Conservation (phyloP, 2,329 filamentous ascomycete species). For the Apiospora pterosperma region DNA sequence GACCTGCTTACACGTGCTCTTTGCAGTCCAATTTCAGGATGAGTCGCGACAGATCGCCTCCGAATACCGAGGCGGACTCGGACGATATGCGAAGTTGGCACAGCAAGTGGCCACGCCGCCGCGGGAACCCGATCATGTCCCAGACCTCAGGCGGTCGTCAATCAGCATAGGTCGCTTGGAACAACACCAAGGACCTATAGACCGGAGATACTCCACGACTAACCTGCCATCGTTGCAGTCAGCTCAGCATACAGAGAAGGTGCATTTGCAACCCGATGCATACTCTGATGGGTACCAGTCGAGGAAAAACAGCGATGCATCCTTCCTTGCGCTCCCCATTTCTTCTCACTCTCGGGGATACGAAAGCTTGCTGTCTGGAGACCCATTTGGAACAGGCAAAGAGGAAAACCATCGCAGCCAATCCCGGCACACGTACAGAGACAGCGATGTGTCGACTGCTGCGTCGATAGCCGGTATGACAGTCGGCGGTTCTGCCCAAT, state of each 20-base stretch:
- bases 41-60: slow-evolving; percentile 88
- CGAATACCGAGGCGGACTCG: slow-evolving; percentile 78
- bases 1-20: not conserved
- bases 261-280: slow-evolving; percentile 22
- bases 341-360: slow-evolving; percentile 22
- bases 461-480: slow-evolving; percentile 36
- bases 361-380: slow-evolving; percentile 14
- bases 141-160: slow-evolving; percentile 20
- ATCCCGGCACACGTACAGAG: slow-evolving; percentile 25
- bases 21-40: slow-evolving; percentile 72
- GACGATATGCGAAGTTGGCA: slow-evolving; percentile 63
- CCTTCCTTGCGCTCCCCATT: slow-evolving; percentile 21
- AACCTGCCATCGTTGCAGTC: slow-evolving; percentile 5
- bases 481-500: slow-evolving; percentile 27
- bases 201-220: slow-evolving; percentile 18
- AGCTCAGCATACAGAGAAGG: not conserved
- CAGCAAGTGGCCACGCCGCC: slow-evolving; percentile 29
- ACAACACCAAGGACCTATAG: slow-evolving; percentile 15
- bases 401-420: slow-evolving; percentile 20
- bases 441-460: slow-evolving; percentile 35
- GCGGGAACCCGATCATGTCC: slow-evolving; percentile 17
- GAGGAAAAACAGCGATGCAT: slow-evolving; percentile 22
- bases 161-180: slow-evolving; percentile 16
- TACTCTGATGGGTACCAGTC: slow-evolving; percentile 21
- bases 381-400: slow-evolving; percentile 19